Conservation (phyloP, 176 grass and related monocot genomes). For the Paspalum notatum region DNA sequence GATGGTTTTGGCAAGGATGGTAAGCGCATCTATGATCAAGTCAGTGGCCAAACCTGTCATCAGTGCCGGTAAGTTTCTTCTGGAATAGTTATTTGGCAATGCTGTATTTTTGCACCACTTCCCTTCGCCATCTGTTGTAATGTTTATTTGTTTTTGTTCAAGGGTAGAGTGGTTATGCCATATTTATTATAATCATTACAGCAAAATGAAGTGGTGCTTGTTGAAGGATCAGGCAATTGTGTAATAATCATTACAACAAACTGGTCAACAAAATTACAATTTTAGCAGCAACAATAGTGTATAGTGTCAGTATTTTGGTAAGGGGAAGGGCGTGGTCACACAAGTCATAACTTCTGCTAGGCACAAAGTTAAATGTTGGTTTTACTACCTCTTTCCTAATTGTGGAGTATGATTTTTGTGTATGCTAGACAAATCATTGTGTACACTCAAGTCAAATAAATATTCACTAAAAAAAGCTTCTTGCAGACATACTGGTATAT, state of each 20-base stretch:
- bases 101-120: conserved; percentile 1
- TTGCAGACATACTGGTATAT: neutral
- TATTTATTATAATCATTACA: no score
- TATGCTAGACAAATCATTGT: neutral
- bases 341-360: neutral
- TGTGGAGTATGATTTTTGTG: neutral
- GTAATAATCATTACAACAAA: neutral
- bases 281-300: neutral
- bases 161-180: no score
- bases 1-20: conserved; percentile 61
- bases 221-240: neutral
- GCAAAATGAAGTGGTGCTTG: neutral
- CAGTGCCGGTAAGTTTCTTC: conserved; percentile 75
- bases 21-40: conserved; percentile 78
- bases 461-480: neutral
- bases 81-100: neutral
- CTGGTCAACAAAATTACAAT: neutral
- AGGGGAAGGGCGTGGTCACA: neutral
- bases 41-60: conserved; percentile 80
- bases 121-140: neutral
- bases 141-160: neutral
- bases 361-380: neutral
- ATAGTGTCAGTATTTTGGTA: neutral
- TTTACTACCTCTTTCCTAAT: neutral
- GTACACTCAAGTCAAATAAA: neutral